Conservation (phyloP, 306 rosid genomes). For the Hylodesmum podocarpum region DNA sequence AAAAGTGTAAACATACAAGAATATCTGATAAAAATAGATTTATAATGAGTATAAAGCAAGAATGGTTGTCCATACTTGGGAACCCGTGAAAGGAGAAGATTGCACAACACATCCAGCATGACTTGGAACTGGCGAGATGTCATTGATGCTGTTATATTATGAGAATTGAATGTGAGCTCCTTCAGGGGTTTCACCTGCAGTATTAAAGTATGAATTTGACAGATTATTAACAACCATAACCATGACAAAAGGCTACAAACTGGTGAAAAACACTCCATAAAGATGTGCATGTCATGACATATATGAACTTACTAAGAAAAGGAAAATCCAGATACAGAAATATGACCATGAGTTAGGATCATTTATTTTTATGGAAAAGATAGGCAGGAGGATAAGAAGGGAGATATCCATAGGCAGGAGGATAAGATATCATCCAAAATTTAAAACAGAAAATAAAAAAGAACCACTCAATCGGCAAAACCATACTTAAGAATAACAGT, state of each 20-base stretch:
- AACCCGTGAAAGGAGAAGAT: constrained; percentile 88
- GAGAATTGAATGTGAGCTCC: constrained; percentile 88
- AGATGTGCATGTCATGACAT: not conserved
- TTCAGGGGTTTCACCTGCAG: constrained; percentile 94
- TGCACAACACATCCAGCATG: constrained; percentile 83
- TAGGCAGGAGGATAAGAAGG: too few species aligned
- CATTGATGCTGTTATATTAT: constrained; percentile 83
- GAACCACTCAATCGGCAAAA: not conserved
- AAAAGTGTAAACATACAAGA: constrained; percentile 3
- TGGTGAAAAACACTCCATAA: not conserved
- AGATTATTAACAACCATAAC: not conserved
- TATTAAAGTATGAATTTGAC: constrained; percentile 28
- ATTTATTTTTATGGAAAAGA: not conserved
- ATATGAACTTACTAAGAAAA: not conserved
- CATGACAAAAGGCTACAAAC: not conserved
- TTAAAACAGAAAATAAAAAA: not conserved
- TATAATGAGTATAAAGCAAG: constrained; percentile 13
- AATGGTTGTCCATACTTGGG: constrained; percentile 72
- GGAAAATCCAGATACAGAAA: not conserved
- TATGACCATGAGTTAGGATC: not conserved
- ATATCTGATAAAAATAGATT: not conserved
- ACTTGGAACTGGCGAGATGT: constrained; percentile 99
- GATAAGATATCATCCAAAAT: not conserved
- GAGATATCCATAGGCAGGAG: not conserved
- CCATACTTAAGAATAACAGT: not conserved